These are phyloP conservation scores for Botrytis galanthina DNA, from an alignment of 2,329 filamentous ascomycete genomes.

Conservation along the genomic window DNA sequence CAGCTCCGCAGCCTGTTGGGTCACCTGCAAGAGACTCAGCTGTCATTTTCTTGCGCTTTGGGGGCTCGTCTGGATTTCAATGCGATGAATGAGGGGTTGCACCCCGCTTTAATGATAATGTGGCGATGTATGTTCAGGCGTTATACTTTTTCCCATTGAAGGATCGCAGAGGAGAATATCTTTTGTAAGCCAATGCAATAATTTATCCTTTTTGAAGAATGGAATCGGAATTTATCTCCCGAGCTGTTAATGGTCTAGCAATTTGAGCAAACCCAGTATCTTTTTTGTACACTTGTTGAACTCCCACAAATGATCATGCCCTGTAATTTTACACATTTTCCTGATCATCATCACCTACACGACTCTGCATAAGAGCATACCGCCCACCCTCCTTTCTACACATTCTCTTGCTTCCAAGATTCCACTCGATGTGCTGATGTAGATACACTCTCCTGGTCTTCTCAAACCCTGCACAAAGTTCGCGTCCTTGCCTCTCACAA, in stretches of 20 bases:
- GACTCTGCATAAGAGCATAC: constrained; percentile 64
- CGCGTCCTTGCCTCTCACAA: constrained; percentile 58
- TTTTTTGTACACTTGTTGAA: constrained; percentile 17
- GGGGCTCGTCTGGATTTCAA: neutral
- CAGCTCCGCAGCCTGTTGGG: neutral
- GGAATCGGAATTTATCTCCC: constrained; percentile 1
- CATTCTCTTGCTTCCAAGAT: constrained; percentile 69
- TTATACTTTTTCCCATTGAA: neutral
- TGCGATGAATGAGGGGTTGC: neutral
- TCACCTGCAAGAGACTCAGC: neutral
- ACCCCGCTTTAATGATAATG: neutral
- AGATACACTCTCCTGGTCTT: constrained; percentile 66
- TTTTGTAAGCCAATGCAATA: neutral
- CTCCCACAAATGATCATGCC: constrained; percentile 15
- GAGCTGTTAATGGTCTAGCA: neutral
- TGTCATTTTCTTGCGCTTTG: neutral
- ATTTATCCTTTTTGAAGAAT: neutral
- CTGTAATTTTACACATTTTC: constrained; percentile 17
- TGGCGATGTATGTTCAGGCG: neutral
- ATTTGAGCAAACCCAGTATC: neutral
- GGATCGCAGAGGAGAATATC: neutral
- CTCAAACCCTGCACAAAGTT: constrained; percentile 62
- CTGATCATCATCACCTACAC: constrained; percentile 38
- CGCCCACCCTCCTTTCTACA: constrained; percentile 66
- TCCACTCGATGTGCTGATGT: constrained; percentile 64